Evolutionary conservation across 441 rosid genomes (phyloP), one percentile per base, ranked within the genome.

Genomic region (Gossypium laxum): DNA sequence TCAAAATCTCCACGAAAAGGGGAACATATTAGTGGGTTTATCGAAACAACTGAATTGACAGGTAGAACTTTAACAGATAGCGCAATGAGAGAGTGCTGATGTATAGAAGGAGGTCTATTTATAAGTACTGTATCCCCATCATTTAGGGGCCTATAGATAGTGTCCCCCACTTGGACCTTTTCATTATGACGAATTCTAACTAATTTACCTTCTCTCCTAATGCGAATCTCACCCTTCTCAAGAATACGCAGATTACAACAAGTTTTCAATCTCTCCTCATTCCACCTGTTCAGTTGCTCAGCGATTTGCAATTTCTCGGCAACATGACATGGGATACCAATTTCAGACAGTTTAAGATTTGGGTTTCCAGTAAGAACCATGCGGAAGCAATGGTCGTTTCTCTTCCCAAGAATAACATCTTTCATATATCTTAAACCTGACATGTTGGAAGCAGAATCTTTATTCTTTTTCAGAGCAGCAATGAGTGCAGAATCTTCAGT

Each of bases 1-100:
- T 95, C 99, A 68, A 95, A 95, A 79, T 95, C 99, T 12, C 97
- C 99, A 55, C 91, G 93, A 56, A 95, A 85, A 18, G 99, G 98
- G 19, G 89, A 70, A 75, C 99, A 95, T 30, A 90, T 85, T 1
- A 95, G 88, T 0, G 99, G 99, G 63, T 92, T 95, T 76, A 95
- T 81, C 1, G 98, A 87, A 32, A 94, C 89, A 71, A 86, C 91
- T 11, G 94, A 90, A 43, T 78, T 75, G 8, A 80, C 81, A 0
- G 99, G 98, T 34, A 94, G 86, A 64, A 92, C 76, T 76, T 76
- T 91, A 11, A 85, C 97, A 17, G 88, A 81, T 75, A 94, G 77
- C 26, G 97, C 91, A 57, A 94, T 87, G n/a, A 89, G 82, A 2
- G 99, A 94, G 75, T 94, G 99, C 30, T 87, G 93, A 79, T 94